Base-by-base conservation (phyloP, 345 rosid genomes). In the Brassica carinata region DNA sequence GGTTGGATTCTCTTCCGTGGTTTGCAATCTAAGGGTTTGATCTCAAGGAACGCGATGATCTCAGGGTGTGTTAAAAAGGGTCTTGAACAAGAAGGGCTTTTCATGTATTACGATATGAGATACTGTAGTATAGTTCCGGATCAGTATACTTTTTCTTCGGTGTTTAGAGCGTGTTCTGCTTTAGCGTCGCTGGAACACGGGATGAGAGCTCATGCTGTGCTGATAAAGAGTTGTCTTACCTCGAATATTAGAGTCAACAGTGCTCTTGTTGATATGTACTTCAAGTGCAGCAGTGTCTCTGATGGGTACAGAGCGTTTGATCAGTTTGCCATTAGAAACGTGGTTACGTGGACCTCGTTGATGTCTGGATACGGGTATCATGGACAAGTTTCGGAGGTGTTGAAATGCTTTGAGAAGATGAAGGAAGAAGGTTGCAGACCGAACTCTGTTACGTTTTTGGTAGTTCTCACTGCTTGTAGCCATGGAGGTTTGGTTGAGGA, bases 241-340 rank as follows among this genome's bases (percentile, higher is more conserved):
- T 84, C 85, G 40, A 92, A 92, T 74, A 85, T 88, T 64, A 87
- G 87, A 27, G 91, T 86, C 8, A 71, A 83, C 77, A 88, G 92
- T 74, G 90, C 94, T 9, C 92, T 89, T 66, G 81, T 89, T 59
- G 91, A 89, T 83, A 90, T 90, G 95, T 90, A 90, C 78, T 53
- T 53, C 17, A 53, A 53, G 58, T 53, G 58, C 19, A 53, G 58
- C 17, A 53, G 58, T n/a, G 58, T 53, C 58, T 53, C 58, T 53
- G 58, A 53, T 53, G 58, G 58, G 18, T n/a, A 5, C 19, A 53
- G 7, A 53, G 58, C 17, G 58, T 53, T 53, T 53, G 81, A 85
- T 80, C 74, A 76, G 13, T 80, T 85, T 64, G 58, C 36, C 6
- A 71, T 14, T 53, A 53, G 19, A n/a, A 53, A 53, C 81, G 88